Evolutionary conservation across 306 rosid genomes (phyloP).

Genomic region (Fragaria vesca): DNA sequence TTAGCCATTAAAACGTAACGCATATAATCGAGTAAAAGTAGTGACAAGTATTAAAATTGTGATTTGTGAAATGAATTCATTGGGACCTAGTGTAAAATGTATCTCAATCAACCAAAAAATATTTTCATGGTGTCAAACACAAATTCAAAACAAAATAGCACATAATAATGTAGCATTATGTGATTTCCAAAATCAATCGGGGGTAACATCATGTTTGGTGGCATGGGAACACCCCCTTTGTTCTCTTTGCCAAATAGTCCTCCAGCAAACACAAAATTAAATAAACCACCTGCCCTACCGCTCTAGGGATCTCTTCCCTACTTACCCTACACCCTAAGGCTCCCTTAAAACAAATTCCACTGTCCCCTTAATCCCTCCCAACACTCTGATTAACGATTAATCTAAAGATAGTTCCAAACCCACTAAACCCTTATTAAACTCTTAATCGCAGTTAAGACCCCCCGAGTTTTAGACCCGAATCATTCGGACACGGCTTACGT

Average conservation of each 20-base stretch:
- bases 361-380: conserved; percentile 13
- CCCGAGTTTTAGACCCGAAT: conserved; percentile 36
- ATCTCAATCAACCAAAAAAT: no score
- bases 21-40: no score
- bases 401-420: not conserved
- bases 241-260: not conserved
- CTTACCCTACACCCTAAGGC: no score
- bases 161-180: no score
- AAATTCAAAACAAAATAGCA: no score
- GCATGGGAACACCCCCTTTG: not conserved
- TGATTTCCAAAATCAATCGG: no score
- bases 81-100: no score
- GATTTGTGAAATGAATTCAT: no score
- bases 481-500: conserved; percentile 60
- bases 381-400: not conserved
- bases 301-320: not conserved
- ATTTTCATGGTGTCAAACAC: no score
- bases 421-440: not conserved
- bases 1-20: no score
- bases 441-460: not conserved
- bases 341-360: not conserved
- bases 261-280: not conserved
- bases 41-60: no score
- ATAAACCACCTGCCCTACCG: not conserved
- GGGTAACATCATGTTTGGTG: not conserved